phyloP scores from a whole-genome alignment of 179 eudicot genomes.

The Gypsophila paniculata region DNA sequence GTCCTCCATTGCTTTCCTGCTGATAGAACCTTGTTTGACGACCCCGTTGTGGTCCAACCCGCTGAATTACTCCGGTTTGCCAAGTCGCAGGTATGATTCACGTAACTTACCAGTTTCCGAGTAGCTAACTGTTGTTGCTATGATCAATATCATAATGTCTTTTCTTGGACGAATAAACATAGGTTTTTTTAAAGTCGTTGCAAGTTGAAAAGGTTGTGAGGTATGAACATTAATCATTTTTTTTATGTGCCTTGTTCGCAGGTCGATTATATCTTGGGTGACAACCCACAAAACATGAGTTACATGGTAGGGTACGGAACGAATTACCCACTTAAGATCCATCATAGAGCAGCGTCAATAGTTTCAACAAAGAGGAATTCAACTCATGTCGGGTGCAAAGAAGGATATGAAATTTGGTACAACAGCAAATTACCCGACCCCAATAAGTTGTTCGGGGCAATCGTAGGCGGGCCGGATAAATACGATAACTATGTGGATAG shows the following conservation, averaged over 20 bases:
- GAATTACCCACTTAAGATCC: slow-evolving; percentile 50
- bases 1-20: slow-evolving; percentile 23
- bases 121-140: too few relatives aligned
- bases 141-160: too few relatives aligned
- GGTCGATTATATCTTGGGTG: slow-evolving; percentile 65
- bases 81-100: slow-evolving; percentile 38
- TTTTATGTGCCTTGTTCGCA: slow-evolving; percentile 13
- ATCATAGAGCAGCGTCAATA: slow-evolving; percentile 74
- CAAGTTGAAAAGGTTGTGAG: too few relatives aligned
- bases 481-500: slow-evolving; percentile 51
- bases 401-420: slow-evolving; percentile 50
- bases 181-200: too few relatives aligned
- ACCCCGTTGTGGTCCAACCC: slow-evolving; percentile 13
- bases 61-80: slow-evolving; percentile 31
- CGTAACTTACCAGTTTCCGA: too few relatives aligned
- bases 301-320: slow-evolving; percentile 63
- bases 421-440: slow-evolving; percentile 40
- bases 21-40: slow-evolving; percentile 1
- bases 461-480: slow-evolving; percentile 69
- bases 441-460: slow-evolving; percentile 49
- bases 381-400: slow-evolving; percentile 39
- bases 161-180: too few relatives aligned
- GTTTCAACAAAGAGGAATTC: slow-evolving; percentile 25
- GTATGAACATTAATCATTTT: too few relatives aligned
- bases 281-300: slow-evolving; percentile 52